Base-by-base conservation (phyloP, 2,329 filamentous ascomycete species). In the Alternaria brassicae region DNA sequence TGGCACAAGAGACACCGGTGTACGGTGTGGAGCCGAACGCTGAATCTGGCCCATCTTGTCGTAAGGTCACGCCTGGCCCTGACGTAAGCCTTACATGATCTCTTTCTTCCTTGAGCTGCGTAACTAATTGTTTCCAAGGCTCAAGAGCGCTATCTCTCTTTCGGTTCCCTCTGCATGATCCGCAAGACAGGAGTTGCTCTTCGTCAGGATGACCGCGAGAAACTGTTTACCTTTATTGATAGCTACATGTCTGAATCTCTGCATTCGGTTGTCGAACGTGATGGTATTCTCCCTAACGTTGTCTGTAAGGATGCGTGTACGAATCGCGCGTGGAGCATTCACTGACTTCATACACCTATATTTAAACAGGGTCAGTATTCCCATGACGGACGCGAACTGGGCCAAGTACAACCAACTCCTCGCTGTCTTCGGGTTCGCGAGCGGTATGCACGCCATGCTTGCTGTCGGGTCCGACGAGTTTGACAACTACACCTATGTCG, bases 341-440 rank as follows among this genome's bases (percentile, higher is more conserved):
- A 36, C 15, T 17, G 34, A 36, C 34, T 36, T 36, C 7, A 17
- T 3, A 7, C 34, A 36, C 34, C 6, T 17, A 36, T n/a, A 17
- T 9, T 3, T 9, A 36, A n/a, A 68, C 30, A 42, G 53, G n/a
- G 42, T 67, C 19, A 27, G 36, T 3, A 60, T 67, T 12, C 59
- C 53, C 5, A 68, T 70, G 60, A 56, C 52, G 5, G 49, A 66
- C n/a, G 21, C 42, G 10, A 19, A 63, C 39, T 67, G 57, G 57
- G 13, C 13, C 1, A 56, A 49, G 23, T 68, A 65, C 52, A 59
- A 62, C 27, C 41, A 59, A 21, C 21, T 61, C 7, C 51, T 70
- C 1, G 28, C 48, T 1, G 19, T 45, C 21, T 68, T 64, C 39
- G 54, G 42, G 2, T 44, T 44, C 8, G 64, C 66, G 2, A 40